Conservation (phyloP, 1,139 yeast species). For the Sporopachydermia cereana region DNA sequence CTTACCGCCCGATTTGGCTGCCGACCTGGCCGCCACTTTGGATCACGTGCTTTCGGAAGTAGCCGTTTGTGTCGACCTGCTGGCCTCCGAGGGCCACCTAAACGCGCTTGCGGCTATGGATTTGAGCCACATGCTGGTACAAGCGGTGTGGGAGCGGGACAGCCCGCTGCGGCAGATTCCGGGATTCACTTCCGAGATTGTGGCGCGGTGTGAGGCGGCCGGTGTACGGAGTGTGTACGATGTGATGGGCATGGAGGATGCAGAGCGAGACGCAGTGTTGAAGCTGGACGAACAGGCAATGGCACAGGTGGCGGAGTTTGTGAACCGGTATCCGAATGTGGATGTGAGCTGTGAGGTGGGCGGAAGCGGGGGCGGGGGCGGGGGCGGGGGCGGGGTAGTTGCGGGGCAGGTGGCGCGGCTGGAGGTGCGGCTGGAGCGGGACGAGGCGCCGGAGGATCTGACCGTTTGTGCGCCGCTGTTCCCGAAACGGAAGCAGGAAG, state of each 20-base stretch:
- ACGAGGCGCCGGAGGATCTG: conserved; percentile 49
- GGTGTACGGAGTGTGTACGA: conserved; percentile 67
- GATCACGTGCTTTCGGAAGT: conserved; percentile 39
- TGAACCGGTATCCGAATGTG: conserved; percentile 79
- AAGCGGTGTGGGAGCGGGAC: conserved; percentile 78
- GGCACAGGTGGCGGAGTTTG: conserved; percentile 70
- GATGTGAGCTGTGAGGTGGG: conserved; percentile 50
- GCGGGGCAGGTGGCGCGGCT: conserved; percentile 38
- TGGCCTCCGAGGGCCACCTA: conserved; percentile 71
- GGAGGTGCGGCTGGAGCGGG: conserved; percentile 44
- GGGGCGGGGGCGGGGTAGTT: conserved; percentile 27
- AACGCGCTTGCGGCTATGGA: conserved; percentile 82
- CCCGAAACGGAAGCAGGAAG: conserved; percentile 53
- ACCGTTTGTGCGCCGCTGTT: conserved; percentile 43
- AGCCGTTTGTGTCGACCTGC: conserved; percentile 59
- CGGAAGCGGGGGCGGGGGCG: no score
- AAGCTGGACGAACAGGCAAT: conserved; percentile 37
- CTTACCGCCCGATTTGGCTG: conserved; percentile 46
- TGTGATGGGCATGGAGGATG: conserved; percentile 76
- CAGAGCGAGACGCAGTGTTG: conserved; percentile 53
- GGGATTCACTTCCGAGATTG: conserved; percentile 39
- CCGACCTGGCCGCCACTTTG: conserved; percentile 46
- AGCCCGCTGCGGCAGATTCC: conserved; percentile 79
- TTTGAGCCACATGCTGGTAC: conserved; percentile 77
- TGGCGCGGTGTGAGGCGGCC: conserved; percentile 42